Conservation (phyloP, 768 basidiomycete species). For the Gloeostereum incarnatum region DNA sequence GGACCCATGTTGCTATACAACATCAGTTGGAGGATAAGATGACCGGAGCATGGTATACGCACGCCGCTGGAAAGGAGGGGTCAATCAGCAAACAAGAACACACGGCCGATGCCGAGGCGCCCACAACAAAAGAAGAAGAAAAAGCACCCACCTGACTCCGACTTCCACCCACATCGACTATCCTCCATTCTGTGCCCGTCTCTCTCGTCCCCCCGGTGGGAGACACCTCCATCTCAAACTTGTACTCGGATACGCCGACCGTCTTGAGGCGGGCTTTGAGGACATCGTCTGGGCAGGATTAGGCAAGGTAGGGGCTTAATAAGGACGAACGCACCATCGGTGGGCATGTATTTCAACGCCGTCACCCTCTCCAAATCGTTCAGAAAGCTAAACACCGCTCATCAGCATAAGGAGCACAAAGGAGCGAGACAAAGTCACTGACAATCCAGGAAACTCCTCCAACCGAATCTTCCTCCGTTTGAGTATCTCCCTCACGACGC, state of each 20-base stretch:
- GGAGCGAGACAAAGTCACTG: constrained; percentile 19
- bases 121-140: background rate
- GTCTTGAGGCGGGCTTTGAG: constrained; percentile 70
- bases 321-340: constrained; percentile 39
- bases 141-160: constrained; percentile 48
- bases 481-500: constrained; percentile 45
- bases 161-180: constrained; percentile 73
- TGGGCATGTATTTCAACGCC: constrained; percentile 51
- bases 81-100: constrained; percentile 3
- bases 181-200: constrained; percentile 61
- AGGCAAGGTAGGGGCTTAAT: constrained; percentile 1
- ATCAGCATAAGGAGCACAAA: background rate
- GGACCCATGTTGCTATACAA: constrained; percentile 52
- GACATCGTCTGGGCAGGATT: constrained; percentile 51
- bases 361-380: constrained; percentile 62
- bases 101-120: no score
- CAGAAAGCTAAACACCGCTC: constrained; percentile 42
- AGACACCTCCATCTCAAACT: constrained; percentile 64
- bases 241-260: constrained; percentile 73
- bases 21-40: constrained; percentile 1
- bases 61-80: constrained; percentile 20
- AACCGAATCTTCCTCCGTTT: constrained; percentile 48
- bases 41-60: constrained; percentile 13
- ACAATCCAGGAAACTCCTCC: constrained; percentile 74
- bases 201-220: constrained; percentile 41